These are phyloP conservation scores for Diaporthe batatas DNA, from an alignment of 2,329 filamentous ascomycete species.

Conservation along the genomic window DNA sequence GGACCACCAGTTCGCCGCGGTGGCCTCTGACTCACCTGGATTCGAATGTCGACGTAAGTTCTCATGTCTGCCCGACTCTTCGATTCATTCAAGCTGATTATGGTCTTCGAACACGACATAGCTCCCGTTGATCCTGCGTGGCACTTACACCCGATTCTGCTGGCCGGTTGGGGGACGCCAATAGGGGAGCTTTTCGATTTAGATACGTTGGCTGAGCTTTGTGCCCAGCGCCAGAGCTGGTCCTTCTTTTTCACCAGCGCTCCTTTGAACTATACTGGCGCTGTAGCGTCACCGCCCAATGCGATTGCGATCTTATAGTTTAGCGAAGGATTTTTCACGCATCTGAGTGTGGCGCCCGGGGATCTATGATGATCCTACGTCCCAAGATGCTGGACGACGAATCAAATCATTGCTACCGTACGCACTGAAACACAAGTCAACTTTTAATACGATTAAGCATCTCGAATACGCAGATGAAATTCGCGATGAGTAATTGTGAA, in stretches of 20 bases:
- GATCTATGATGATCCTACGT: background rate
- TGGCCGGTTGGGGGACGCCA: slow-evolving; percentile 5
- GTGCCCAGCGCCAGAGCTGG: slow-evolving; percentile 1
- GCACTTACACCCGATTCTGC: slow-evolving; percentile 9
- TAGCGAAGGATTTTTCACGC: too few relatives aligned
- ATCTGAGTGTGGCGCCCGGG: too few relatives aligned
- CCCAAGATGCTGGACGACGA: background rate
- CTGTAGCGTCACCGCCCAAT: slow-evolving; percentile 9
- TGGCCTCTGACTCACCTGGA: background rate
- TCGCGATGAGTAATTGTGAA: background rate
- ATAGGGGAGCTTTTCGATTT: slow-evolving; percentile 3
- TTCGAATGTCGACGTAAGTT: slow-evolving; percentile 16
- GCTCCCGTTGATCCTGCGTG: slow-evolving; percentile 5
- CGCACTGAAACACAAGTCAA: background rate
- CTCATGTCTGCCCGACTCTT: background rate
- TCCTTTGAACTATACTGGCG: slow-evolving; percentile 12
- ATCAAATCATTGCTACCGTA: background rate
- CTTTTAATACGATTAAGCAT: too few relatives aligned
- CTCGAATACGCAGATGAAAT: background rate
- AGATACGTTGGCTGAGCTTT: slow-evolving; percentile 9
- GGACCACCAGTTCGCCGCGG: slow-evolving; percentile 9
- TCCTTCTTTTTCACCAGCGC: slow-evolving; percentile 18
- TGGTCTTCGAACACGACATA: background rate
- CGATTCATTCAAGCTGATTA: background rate
- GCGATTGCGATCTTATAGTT: background rate